Conservation (phyloP, 345 rosid species). For the Mallotus nudiflorus region DNA sequence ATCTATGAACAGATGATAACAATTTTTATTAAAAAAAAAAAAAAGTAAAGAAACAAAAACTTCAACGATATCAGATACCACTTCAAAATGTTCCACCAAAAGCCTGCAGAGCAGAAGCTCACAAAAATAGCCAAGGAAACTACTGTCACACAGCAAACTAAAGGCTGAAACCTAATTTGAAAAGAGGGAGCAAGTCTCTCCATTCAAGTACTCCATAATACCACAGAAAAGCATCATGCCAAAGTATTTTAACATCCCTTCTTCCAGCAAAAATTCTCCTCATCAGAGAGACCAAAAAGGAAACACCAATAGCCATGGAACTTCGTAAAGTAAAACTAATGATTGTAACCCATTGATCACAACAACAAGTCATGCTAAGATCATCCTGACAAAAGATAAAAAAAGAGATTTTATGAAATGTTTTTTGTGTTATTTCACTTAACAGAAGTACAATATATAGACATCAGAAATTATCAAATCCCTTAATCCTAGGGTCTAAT, state of each 20-base stretch:
- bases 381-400: no score
- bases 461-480: no score
- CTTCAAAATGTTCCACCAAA: neutral
- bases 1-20: neutral
- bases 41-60: neutral
- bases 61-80: neutral
- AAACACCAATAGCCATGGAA: neutral
- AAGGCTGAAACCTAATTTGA: neutral
- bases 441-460: no score
- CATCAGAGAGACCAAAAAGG: neutral
- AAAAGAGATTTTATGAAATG: no score
- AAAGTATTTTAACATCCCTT: neutral
- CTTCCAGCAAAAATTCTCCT: neutral
- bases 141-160: neutral
- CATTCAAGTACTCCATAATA: constrained; percentile 1
- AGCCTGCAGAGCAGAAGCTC: neutral
- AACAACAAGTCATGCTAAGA: neutral
- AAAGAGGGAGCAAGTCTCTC: neutral
- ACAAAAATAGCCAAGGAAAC: neutral
- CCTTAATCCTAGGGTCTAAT: no score
- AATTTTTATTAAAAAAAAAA: neutral
- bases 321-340: neutral
- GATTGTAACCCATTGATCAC: neutral
- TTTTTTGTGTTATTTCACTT: no score
- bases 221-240: neutral